Percentiles rank a stretch among this genome's conserved stretches.
These are phyloP conservation scores for Apophysomyces variabilis DNA, from an alignment of 371 early-diverging fungal genomes.

Conservation along the genomic window DNA sequence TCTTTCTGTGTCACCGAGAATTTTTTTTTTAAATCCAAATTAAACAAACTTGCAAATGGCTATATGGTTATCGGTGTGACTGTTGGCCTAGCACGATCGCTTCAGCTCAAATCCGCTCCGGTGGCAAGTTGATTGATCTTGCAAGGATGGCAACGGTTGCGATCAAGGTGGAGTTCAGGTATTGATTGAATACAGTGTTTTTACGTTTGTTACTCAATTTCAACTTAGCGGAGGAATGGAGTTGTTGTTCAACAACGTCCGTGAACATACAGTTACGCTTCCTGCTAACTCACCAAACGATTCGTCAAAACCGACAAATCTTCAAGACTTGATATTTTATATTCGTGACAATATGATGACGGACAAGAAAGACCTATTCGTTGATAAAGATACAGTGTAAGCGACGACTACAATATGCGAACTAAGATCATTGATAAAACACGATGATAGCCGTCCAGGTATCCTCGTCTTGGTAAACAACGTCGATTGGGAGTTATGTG, in stretches of 20 bases:
- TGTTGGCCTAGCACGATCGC: too few species aligned
- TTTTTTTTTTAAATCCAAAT: too few species aligned
- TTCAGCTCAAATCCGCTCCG: too few species aligned
- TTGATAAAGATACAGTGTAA: slow-evolving; percentile 85
- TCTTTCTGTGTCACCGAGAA: too few species aligned
- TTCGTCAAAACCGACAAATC: slow-evolving; percentile 50
- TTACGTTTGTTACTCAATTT: neutral
- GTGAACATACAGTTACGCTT: slow-evolving; percentile 57
- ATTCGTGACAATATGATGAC: slow-evolving; percentile 73
- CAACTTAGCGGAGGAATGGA: slow-evolving; percentile 89
- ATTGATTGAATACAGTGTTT: neutral
- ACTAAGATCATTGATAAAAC: neutral
- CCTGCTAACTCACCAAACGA: slow-evolving; percentile 45
- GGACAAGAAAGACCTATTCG: slow-evolving; percentile 87
- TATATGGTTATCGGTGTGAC: too few species aligned
- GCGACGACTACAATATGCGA: slow-evolving; percentile 18
- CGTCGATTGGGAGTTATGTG: slow-evolving; percentile 96
- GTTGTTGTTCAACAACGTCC: slow-evolving; percentile 82
- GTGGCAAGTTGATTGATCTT: neutral
- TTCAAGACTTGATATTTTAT: slow-evolving; percentile 77
- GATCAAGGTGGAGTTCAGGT: slow-evolving; percentile 21
- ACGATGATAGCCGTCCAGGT: slow-evolving; percentile 80
- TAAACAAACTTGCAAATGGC: too few species aligned
- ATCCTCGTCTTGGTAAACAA: slow-evolving; percentile 95
- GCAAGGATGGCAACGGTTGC: slow-evolving; percentile 11